Evolutionary conservation across 345 rosid genomes (phyloP).

Genomic region (Salix exigua): DNA sequence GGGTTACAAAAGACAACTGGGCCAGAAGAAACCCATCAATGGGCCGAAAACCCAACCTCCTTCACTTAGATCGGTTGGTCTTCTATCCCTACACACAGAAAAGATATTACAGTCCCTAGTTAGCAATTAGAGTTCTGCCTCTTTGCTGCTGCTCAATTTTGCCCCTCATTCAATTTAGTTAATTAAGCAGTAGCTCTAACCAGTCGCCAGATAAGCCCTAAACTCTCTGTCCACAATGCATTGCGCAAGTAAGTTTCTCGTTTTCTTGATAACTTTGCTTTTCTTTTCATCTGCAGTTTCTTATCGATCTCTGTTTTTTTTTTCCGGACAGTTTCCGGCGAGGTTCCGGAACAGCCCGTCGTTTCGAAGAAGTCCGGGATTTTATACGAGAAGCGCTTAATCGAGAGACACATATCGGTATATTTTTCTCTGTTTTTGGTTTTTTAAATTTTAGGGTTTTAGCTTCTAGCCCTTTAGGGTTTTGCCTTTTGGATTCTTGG

Average conservation of each 20-base stretch:
- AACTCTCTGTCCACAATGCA: slow-evolving; percentile 42
- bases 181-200: background rate
- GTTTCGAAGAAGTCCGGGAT: slow-evolving; percentile 76
- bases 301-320: background rate
- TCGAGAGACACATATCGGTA: slow-evolving; percentile 79
- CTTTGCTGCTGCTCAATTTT: background rate
- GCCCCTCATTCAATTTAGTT: background rate
- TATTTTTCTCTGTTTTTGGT: background rate
- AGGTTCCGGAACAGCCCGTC: slow-evolving; percentile 91
- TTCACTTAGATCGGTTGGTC: too few relatives aligned
- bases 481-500: background rate
- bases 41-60: too few relatives aligned
- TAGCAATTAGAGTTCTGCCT: background rate
- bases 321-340: slow-evolving; percentile 68
- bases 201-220: slow-evolving; percentile 23
- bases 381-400: slow-evolving; percentile 82
- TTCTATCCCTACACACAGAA: too few relatives aligned
- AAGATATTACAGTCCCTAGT: too few relatives aligned
- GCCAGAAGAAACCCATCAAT: too few relatives aligned
- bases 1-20: too few relatives aligned
- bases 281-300: background rate
- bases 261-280: background rate
- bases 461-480: background rate
- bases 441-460: slow-evolving; percentile 10
- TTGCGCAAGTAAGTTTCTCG: slow-evolving; percentile 59